These are phyloP conservation scores for Chloris gayana DNA, from an alignment of 176 grass and related monocot genomes.

Conservation along the genomic window DNA sequence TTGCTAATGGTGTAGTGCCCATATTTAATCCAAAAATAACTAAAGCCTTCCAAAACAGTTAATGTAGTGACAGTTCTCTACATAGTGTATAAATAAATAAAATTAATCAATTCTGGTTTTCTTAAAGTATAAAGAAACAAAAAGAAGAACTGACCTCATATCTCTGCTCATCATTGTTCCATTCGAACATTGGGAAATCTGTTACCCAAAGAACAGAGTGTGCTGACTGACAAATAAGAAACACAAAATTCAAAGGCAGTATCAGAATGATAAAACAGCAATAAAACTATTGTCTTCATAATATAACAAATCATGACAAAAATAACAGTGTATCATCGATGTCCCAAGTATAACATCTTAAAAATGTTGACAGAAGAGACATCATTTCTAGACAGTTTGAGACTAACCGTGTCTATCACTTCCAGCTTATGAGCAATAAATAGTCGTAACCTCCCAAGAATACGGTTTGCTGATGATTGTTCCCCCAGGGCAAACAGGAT, in stretches of 20 bases:
- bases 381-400: neutral
- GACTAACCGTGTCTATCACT: constrained; percentile 76
- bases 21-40: neutral
- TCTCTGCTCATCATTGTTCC: constrained; percentile 82
- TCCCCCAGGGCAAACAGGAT: constrained; percentile 92
- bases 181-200: constrained; percentile 97
- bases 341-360: constrained; percentile 4
- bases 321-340: neutral
- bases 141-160: constrained; percentile 80
- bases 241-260: constrained; percentile 25
- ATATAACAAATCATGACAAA: neutral
- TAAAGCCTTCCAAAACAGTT: neutral
- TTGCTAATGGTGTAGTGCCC: neutral
- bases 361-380: constrained; percentile 15
- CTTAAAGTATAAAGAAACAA: neutral
- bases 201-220: constrained; percentile 95
- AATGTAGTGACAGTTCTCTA: constrained; percentile 3
- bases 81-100: constrained; percentile 2
- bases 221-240: constrained; percentile 47
- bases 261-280: constrained; percentile 34
- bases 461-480: constrained; percentile 56
- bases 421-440: constrained; percentile 77
- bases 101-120: neutral
- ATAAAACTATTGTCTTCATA: neutral
- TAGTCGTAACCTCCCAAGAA: constrained; percentile 80